These are phyloP conservation scores for Hyaloscypha bicolor DNA, from an alignment of 495 filamentous ascomycete species.

Conservation along the genomic window DNA sequence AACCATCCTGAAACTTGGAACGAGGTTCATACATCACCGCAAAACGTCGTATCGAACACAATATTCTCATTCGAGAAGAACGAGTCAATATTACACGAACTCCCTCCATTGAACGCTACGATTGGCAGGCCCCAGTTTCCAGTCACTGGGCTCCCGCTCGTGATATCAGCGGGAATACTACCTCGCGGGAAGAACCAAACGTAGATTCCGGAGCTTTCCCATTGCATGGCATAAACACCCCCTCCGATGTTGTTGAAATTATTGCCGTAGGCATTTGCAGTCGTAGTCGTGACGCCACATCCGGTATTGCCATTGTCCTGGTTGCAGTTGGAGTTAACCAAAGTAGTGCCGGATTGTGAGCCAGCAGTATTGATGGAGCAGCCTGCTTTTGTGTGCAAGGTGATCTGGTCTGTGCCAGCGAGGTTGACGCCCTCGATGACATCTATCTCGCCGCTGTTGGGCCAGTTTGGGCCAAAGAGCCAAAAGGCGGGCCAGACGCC, in stretches of 20 bases:
- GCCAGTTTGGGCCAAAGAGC: conserved; percentile 73
- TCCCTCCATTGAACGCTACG: conserved; percentile 60
- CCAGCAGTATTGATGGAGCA: conserved; percentile 53
- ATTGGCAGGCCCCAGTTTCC: conserved; percentile 67
- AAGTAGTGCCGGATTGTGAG: conserved; percentile 50
- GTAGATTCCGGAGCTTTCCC: conserved; percentile 66
- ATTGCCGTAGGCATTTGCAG: conserved; percentile 60
- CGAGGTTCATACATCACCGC: conserved; percentile 81
- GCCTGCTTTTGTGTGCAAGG: conserved; percentile 70
- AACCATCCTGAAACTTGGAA: not conserved
- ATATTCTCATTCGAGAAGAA: conserved; percentile 74
- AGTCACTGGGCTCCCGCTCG: conserved; percentile 43
- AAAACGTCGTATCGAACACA: conserved; percentile 83
- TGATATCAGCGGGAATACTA: conserved; percentile 56
- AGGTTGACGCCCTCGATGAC: conserved; percentile 87
- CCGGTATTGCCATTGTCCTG: conserved; percentile 56
- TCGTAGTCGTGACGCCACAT: conserved; percentile 45
- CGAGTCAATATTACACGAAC: conserved; percentile 61
- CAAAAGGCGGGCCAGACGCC: conserved; percentile 33
- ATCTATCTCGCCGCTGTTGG: conserved; percentile 81
- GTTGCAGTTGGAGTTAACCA: conserved; percentile 56
- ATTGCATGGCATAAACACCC: conserved; percentile 80
- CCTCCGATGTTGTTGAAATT: conserved; percentile 75
- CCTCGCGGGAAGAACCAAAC: conserved; percentile 44
- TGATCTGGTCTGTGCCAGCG: conserved; percentile 64